These are phyloP conservation scores for Globisporangium okanoganense DNA, from an alignment of 352 stramenopile species.

Conservation along the genomic window DNA sequence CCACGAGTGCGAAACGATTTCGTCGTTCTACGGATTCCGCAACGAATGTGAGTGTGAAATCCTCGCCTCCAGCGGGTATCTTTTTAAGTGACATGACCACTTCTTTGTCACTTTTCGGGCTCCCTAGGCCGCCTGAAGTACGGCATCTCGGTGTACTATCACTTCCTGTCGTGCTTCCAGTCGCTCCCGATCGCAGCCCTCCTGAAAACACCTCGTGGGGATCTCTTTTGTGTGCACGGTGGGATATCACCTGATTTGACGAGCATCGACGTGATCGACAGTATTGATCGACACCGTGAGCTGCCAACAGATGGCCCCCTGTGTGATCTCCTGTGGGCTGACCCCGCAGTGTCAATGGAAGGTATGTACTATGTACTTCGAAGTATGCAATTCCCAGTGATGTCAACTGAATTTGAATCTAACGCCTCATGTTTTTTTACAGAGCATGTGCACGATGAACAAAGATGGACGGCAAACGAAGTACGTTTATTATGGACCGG, in stretches of 20 bases:
- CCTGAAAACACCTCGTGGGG: slow-evolving; percentile 35
- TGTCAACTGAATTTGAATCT: too few relatives aligned
- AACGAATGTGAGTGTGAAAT: slow-evolving; percentile 49
- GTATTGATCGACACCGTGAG: slow-evolving; percentile 61
- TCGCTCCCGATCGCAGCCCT: slow-evolving; percentile 59
- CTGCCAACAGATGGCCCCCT: slow-evolving; percentile 52
- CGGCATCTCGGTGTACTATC: slow-evolving; percentile 73
- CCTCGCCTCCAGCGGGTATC: not conserved
- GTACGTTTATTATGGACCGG: slow-evolving; percentile 8
- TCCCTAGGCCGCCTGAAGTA: slow-evolving; percentile 63
- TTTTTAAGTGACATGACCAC: not conserved
- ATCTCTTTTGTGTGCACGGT: slow-evolving; percentile 70
- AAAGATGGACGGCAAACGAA: slow-evolving; percentile 30
- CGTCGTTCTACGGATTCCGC: slow-evolving; percentile 82
- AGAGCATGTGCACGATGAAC: slow-evolving; percentile 7
- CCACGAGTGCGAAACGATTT: slow-evolving; percentile 85
- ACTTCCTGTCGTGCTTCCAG: slow-evolving; percentile 82
- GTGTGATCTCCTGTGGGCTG: slow-evolving; percentile 74
- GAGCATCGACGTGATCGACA: slow-evolving; percentile 49
- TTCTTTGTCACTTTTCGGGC: not conserved
- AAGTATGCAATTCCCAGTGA: too few relatives aligned
- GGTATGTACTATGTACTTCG: slow-evolving; percentile 6
- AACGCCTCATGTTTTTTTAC: not conserved
- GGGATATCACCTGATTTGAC: slow-evolving; percentile 57
- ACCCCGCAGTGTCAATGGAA: slow-evolving; percentile 32